Evolutionary conservation across 2,329 filamentous ascomycete genomes (phyloP).

Genomic region (Fusarium cicatricum): DNA sequence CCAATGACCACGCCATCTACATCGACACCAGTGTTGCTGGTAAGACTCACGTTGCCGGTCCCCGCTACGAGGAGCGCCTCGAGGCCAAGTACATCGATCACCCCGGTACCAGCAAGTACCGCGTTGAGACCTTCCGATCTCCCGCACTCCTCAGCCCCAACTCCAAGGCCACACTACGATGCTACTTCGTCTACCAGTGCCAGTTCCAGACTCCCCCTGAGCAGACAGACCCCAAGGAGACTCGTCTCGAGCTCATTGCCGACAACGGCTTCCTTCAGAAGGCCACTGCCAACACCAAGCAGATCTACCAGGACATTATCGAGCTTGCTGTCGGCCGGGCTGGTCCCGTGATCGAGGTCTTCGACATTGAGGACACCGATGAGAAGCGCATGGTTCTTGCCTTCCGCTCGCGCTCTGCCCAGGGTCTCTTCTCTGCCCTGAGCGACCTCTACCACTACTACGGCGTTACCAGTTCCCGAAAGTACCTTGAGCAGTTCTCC

Average conservation of each 20-base stretch:
- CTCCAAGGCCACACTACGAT: slow-evolving; percentile 85
- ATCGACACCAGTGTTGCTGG: slow-evolving; percentile 97
- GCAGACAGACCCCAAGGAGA: slow-evolving; percentile 79
- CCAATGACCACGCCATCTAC: slow-evolving; percentile 93
- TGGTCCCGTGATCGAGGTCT: slow-evolving; percentile 97
- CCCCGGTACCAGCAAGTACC: slow-evolving; percentile 77
- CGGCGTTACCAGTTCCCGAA: slow-evolving; percentile 91
- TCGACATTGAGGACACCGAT: slow-evolving; percentile 88
- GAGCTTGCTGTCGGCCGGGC: slow-evolving; percentile 83
- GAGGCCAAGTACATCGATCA: slow-evolving; percentile 95
- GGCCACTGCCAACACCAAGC: slow-evolving; percentile 93
- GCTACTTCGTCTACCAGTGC: slow-evolving; percentile 99
- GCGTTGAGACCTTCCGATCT: slow-evolving; percentile 97
- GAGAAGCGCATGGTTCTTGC: slow-evolving; percentile 96
- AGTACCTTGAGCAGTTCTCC: slow-evolving; percentile 98
- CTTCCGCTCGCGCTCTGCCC: slow-evolving; percentile 90
- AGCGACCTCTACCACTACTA: slow-evolving; percentile 99
- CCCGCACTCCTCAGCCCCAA: slow-evolving; percentile 77
- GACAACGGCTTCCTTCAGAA: slow-evolving; percentile 96
- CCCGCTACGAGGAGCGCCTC: slow-evolving; percentile 92
- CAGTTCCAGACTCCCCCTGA: slow-evolving; percentile 80
- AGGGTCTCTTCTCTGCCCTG: slow-evolving; percentile 92
- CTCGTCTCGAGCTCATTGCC: slow-evolving; percentile 87
- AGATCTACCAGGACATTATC: slow-evolving; percentile 95
- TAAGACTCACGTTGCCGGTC: slow-evolving; percentile 76